Conservation (phyloP, 179 eudicot genomes). For the Dionaea muscipula region DNA sequence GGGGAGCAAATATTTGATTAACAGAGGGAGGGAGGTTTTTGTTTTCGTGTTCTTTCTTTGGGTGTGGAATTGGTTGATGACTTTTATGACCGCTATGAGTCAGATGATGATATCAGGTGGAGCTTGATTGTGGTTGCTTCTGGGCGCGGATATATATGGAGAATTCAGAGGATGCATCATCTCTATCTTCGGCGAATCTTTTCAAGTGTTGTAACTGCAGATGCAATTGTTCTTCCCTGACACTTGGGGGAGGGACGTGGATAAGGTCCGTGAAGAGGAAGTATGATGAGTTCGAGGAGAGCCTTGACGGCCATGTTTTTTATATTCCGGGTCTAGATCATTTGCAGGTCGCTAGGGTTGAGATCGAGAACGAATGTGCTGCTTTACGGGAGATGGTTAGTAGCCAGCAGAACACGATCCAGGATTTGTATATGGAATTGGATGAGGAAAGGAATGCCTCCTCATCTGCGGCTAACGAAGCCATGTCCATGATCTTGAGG, state of each 20-base stretch:
- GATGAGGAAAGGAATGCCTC: constrained; percentile 90
- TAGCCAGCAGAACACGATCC: constrained; percentile 56
- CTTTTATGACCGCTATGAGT: no score
- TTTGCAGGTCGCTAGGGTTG: constrained; percentile 54
- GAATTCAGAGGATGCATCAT: constrained; percentile 19
- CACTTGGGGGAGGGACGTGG: constrained; percentile 39
- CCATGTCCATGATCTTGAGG: constrained; percentile 93
- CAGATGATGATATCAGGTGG: neutral
- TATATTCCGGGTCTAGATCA: constrained; percentile 44
- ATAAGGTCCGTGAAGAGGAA: constrained; percentile 72
- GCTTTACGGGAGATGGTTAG: constrained; percentile 60
- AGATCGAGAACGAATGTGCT: constrained; percentile 50
- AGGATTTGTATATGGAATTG: constrained; percentile 53
- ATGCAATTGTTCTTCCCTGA: constrained; percentile 36
- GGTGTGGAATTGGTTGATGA: no score
- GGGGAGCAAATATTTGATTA: no score
- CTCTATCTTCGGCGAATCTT: constrained; percentile 26
- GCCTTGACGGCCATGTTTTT: constrained; percentile 21
- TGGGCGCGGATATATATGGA: constrained; percentile 24
- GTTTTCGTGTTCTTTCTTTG: no score
- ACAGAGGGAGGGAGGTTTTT: no score
- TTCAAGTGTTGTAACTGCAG: constrained; percentile 58
- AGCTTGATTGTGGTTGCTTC: neutral
- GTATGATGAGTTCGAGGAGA: constrained; percentile 42
- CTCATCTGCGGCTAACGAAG: constrained; percentile 84